Conservation (phyloP, 805 yeast genomes). For the Trichomonascus vanleenenianus region DNA sequence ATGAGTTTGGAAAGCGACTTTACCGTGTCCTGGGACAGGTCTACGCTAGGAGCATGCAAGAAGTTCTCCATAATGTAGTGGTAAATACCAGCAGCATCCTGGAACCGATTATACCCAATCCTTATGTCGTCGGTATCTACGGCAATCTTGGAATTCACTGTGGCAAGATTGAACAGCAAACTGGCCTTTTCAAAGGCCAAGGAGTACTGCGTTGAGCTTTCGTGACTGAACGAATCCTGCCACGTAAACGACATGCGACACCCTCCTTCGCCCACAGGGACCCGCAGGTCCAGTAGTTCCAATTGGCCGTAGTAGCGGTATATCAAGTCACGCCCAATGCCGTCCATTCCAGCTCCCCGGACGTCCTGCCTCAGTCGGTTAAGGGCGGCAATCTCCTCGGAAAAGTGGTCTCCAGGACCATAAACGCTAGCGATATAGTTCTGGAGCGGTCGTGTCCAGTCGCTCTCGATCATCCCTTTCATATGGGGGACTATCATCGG, state of each 20-base stretch:
- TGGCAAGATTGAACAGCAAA: conserved; percentile 68
- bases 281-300: conserved; percentile 68
- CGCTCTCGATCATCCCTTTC: conserved; percentile 46
- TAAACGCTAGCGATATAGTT: conserved; percentile 52
- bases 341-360: conserved; percentile 39
- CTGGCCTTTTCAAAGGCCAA: conserved; percentile 87
- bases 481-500: conserved; percentile 29
- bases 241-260: conserved; percentile 62
- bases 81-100: conserved; percentile 73
- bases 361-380: conserved; percentile 54
- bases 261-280: conserved; percentile 56
- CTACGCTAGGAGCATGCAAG: conserved; percentile 80
- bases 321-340: conserved; percentile 44
- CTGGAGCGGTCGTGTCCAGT: conserved; percentile 59
- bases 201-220: conserved; percentile 56
- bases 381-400: conserved; percentile 46
- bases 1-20: conserved; percentile 54
- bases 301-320: conserved; percentile 73
- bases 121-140: conserved; percentile 40
- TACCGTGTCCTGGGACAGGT: conserved; percentile 61
- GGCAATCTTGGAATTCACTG: conserved; percentile 45
- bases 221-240: conserved; percentile 59
- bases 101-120: conserved; percentile 50
- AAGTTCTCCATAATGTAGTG: conserved; percentile 70
- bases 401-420: conserved; percentile 52